These are phyloP conservation scores for Chlorella sp. DNA, from an alignment of 139 green algal genomes.

Conservation along the genomic window DNA sequence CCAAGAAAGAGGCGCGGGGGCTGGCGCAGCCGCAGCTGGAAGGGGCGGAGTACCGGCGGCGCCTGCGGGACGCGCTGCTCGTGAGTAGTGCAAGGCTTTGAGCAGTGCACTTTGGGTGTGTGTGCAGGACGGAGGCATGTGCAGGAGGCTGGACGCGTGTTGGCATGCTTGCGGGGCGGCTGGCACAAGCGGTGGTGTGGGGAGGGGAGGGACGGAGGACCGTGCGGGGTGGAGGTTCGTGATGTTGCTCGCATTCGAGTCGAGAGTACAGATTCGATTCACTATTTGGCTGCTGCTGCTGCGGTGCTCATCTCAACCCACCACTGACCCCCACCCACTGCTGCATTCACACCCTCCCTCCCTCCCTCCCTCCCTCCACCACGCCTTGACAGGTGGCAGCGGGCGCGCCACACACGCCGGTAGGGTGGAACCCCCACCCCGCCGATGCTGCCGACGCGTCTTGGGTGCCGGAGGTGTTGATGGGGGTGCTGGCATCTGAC, in stretches of 20 bases:
- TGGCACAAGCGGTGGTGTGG: no score
- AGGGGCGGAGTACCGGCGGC: background rate
- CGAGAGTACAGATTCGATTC: no score
- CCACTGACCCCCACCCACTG: no score
- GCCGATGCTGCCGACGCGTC: background rate
- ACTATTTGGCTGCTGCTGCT: background rate
- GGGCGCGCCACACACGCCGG: background rate
- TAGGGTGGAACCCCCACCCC: constrained; percentile 38
- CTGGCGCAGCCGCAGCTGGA: constrained; percentile 37
- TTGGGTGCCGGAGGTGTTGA: constrained; percentile 51
- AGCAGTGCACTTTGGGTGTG: no score
- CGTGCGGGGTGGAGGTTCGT: no score
- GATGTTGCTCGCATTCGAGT: no score
- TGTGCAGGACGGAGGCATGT: no score
- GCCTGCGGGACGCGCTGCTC: constrained; percentile 24
- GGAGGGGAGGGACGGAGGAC: no score
- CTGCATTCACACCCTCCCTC: no score
- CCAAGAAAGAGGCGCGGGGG: constrained; percentile 4
- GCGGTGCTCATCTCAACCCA: background rate
- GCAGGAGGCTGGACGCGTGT: no score
- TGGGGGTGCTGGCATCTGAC: constrained; percentile 72
- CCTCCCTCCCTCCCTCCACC: background rate
- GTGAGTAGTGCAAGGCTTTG: background rate
- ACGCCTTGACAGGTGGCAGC: constrained; percentile 29
- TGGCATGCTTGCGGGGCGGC: no score